Conservation (phyloP, 139 green algal genomes). For the Chlorella sp. region DNA sequence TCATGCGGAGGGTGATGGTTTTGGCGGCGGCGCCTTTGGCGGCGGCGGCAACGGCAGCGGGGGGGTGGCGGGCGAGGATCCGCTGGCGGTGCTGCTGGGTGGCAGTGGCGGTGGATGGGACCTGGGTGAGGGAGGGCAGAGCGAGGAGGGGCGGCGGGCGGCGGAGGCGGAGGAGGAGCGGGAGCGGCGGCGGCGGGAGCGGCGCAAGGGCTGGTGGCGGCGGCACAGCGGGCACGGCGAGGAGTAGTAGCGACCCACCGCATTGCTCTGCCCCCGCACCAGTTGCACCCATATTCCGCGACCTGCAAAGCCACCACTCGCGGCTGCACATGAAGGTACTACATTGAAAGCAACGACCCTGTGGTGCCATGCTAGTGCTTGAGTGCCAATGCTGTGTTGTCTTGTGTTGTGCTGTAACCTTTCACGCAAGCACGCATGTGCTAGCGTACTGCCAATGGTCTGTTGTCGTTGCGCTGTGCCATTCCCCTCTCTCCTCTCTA, state of each 20-base stretch:
- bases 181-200: slow-evolving; percentile 5
- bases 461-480: not conserved
- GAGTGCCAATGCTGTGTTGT: not conserved
- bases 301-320: too few relatives aligned
- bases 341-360: too few relatives aligned
- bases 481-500: not conserved
- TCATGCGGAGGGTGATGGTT: too few relatives aligned
- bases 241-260: not conserved
- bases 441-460: too few relatives aligned
- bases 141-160: not conserved
- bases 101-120: not conserved
- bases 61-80: not conserved
- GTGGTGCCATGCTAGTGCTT: too few relatives aligned
- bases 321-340: too few relatives aligned
- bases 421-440: too few relatives aligned
- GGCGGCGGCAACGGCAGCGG: not conserved
- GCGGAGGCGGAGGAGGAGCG: not conserved
- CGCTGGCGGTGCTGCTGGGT: slow-evolving; percentile 12
- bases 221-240: not conserved
- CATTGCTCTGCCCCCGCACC: too few relatives aligned
- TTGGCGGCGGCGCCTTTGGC: not conserved
- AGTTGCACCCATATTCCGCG: not conserved
- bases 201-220: slow-evolving; percentile 5
- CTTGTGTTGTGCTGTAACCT: too few relatives aligned
- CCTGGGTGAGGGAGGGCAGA: not conserved